Evolutionary conservation across 148 eudicot genomes (phyloP), one percentile per base, ranked within the genome.

Genomic region (Cornus controversa): DNA sequence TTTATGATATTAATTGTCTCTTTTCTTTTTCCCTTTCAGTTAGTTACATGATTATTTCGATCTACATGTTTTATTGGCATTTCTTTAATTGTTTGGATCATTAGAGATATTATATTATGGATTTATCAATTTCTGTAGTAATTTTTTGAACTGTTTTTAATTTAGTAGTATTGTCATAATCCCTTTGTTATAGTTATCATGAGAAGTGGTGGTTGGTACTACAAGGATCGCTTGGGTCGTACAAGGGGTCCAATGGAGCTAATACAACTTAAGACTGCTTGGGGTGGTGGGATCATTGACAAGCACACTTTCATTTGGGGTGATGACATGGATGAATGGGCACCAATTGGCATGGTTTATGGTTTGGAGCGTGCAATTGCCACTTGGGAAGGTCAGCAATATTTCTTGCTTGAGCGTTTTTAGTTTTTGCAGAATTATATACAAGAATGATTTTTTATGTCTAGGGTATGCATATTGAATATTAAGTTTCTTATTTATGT

Each of bases 301-400:
- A 92, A 88, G 47, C 86, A 92, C 79, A 92, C 97, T n/a, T 92
- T 94, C 69, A 85, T 94, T 58, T 94, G 98, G 98, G 98, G 97
- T 22, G 97, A 94, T 67, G 98, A 94, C 83, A 82, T 91, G 94
- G 98, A 94, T 80, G 98, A 94, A 81, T 94, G 98, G 98, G 98
- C 91, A n/a, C 98, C 98, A 36, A 89, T 94, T 66, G 89, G 94
- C 80, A 94, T 94, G 98, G 79, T 92, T 73, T 94, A 94, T 85
- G 98, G 98, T 67, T 69, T 94, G 86, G 89, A 94, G 80, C 84
- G 75, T 62, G 98, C 98, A 78, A 85, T 92, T 80, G 97, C 94
- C 75, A 89, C 98, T 71, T 94, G 98, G 97, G 98, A 92, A 88
- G 98, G 98, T 94, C 31, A 73, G 94, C 71, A 25, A 54, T 66